Percentiles rank a stretch among this genome's conserved stretches.
These are phyloP conservation scores for Penicillium atrosanguineum DNA, from an alignment of 495 filamentous ascomycete species.

Conservation along the genomic window DNA sequence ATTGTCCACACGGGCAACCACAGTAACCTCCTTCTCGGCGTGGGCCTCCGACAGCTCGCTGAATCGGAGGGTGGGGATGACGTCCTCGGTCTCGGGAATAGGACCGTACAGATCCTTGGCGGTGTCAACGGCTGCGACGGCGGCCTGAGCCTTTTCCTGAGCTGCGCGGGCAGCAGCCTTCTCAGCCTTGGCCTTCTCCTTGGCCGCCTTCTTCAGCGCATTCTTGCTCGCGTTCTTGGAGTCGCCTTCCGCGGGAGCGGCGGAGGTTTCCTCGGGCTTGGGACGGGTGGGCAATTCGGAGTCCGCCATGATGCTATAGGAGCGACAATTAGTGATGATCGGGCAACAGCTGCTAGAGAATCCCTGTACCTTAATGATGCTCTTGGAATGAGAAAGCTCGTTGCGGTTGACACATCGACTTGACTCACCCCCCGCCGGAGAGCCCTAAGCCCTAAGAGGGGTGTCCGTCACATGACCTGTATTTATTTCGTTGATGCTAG, in stretches of 20 bases:
- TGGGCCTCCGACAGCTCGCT: conserved; percentile 52
- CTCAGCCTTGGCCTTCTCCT: conserved; percentile 66
- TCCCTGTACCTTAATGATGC: conserved; percentile 18
- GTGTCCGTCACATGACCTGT: conserved; percentile 26
- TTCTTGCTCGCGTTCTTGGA: conserved; percentile 56
- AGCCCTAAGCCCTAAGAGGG: conserved; percentile 49
- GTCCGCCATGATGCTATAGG: conserved; percentile 40
- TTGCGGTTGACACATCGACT: conserved; percentile 19
- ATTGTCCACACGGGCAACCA: conserved; percentile 86
- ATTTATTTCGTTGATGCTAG: conserved; percentile 3
- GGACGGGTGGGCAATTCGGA: conserved; percentile 48
- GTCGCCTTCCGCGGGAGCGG: conserved; percentile 35
- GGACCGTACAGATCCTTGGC: conserved; percentile 69
- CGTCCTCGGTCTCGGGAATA: conserved; percentile 40
- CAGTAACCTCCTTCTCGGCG: conserved; percentile 70
- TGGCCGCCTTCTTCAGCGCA: conserved; percentile 64
- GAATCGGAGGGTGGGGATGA: conserved; percentile 35
- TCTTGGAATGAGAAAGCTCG: conserved; percentile 14
- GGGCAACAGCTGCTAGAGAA: not conserved
- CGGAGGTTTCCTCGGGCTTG: conserved; percentile 44
- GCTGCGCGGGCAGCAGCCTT: conserved; percentile 55
- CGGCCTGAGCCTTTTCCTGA: conserved; percentile 49
- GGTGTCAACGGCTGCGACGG: conserved; percentile 60
- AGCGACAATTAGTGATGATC: conserved; percentile 4
- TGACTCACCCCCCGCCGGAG: conserved; percentile 40